A percentile compares a stretch with the other conserved stretches of the same genome.
phyloP scores from a whole-genome alignment of 805 yeast genomes.

The Teunomyces panamensis region DNA sequence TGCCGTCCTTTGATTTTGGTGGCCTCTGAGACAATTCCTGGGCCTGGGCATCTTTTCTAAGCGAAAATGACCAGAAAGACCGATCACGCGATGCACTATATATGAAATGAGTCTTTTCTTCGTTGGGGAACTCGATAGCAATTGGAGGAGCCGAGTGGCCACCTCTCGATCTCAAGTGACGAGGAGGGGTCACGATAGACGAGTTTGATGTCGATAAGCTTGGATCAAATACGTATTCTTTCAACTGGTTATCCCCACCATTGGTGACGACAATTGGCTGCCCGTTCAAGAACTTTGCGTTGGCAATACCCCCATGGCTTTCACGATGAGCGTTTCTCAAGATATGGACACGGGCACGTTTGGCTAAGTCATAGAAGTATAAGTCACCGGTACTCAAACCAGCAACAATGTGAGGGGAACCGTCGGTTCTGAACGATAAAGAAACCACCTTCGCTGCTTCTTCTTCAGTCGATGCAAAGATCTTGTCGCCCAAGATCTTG shows the following conservation, averaged over 20 bases:
- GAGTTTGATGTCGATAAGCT: constrained; percentile 63
- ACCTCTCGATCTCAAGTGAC: constrained; percentile 88
- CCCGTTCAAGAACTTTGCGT: constrained; percentile 75
- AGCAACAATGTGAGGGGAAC: constrained; percentile 75
- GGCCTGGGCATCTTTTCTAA: constrained; percentile 94
- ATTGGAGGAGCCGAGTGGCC: constrained; percentile 96
- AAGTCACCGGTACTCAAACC: constrained; percentile 81
- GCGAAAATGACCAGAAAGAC: constrained; percentile 86
- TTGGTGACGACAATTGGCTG: constrained; percentile 87
- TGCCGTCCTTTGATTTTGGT: constrained; percentile 29
- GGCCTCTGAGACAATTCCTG: constrained; percentile 85
- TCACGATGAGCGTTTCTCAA: constrained; percentile 72
- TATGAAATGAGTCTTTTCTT: constrained; percentile 72
- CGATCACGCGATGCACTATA: constrained; percentile 84
- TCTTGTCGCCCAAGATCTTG: constrained; percentile 46
- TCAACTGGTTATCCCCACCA: constrained; percentile 87
- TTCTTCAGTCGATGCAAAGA: constrained; percentile 42
- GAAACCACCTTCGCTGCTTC: constrained; percentile 48
- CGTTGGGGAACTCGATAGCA: constrained; percentile 70
- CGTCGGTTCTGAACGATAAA: constrained; percentile 88
- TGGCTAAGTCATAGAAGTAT: constrained; percentile 77
- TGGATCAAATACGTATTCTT: constrained; percentile 93
- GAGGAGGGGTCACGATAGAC: constrained; percentile 80
- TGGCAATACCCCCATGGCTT: constrained; percentile 71
- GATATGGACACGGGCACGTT: constrained; percentile 70